Percentiles rank a stretch among this genome's conserved stretches.
Conservation (phyloP, 306 rosid genomes). For the Cucurbita moschata region DNA sequence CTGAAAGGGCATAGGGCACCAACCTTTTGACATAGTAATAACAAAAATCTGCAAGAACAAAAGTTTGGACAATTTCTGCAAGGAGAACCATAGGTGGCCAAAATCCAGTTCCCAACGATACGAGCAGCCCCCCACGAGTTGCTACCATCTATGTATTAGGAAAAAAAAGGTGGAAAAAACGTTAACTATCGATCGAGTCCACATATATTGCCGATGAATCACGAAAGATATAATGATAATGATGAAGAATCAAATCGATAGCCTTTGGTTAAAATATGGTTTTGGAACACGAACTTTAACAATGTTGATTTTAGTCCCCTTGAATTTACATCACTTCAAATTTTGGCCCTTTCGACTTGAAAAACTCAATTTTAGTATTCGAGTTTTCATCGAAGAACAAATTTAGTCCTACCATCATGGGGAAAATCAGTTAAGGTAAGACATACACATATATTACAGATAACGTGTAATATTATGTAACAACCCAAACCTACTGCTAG, state of each 20-base stretch:
- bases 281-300: not conserved
- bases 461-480: not conserved
- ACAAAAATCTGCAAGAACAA: slow-evolving; percentile 68
- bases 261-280: not conserved
- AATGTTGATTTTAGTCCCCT: no score
- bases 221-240: not conserved
- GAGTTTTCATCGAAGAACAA: not conserved
- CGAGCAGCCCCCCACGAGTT: slow-evolving; percentile 40
- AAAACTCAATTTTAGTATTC: not conserved
- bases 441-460: not conserved
- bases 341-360: no score
- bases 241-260: not conserved
- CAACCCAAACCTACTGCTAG: no score
- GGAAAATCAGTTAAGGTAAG: not conserved
- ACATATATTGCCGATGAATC: not conserved
- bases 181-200: not conserved
- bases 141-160: slow-evolving; percentile 33
- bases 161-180: not conserved
- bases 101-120: slow-evolving; percentile 53
- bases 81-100: slow-evolving; percentile 64
- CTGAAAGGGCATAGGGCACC: not conserved
- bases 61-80: slow-evolving; percentile 63
- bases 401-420: not conserved
- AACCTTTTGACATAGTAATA: slow-evolving; percentile 69
- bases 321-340: no score